A percentile compares a stretch with the other conserved stretches of the same genome.
These are phyloP conservation scores for Talaromyces ruber DNA, from an alignment of 495 filamentous ascomycete species.

Conservation along the genomic window DNA sequence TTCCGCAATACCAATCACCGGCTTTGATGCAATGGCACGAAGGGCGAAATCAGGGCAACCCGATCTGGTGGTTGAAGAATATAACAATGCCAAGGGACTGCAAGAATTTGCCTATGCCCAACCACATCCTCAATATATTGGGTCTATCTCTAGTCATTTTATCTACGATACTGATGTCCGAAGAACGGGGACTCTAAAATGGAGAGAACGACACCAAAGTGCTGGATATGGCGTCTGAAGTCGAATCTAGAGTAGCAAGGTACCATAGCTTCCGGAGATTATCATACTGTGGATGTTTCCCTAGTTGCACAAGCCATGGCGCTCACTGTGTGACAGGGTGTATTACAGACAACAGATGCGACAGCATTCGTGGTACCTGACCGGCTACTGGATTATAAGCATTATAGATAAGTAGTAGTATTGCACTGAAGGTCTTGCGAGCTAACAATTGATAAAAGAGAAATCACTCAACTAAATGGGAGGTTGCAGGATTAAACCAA, in stretches of 20 bases:
- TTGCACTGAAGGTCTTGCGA: not conserved
- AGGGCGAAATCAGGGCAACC: constrained; percentile 17
- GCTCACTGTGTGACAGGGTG: not conserved
- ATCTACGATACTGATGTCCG: constrained; percentile 11
- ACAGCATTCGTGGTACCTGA: not conserved
- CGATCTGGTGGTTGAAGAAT: constrained; percentile 29
- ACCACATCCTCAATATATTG: constrained; percentile 28
- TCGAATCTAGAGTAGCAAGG: not conserved
- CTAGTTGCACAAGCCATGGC: not conserved
- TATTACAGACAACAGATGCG: not conserved
- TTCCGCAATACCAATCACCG: constrained; percentile 25
- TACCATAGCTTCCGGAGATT: not conserved
- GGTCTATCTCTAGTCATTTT: constrained; percentile 17
- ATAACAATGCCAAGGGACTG: constrained; percentile 16
- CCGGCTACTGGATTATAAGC: not conserved
- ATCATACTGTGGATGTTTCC: not conserved
- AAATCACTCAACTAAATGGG: not conserved
- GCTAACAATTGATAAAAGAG: not conserved
- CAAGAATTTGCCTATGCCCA: constrained; percentile 22
- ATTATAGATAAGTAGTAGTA: not conserved
- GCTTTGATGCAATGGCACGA: constrained; percentile 13
- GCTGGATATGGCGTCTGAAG: constrained; percentile 10
- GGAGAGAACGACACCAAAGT: constrained; percentile 11
- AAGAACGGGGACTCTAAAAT: constrained; percentile 16
- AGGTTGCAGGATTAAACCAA: not conserved